Evolutionary conservation across 805 yeast species (phyloP).

Genomic region (Monosporozyma siamensis): DNA sequence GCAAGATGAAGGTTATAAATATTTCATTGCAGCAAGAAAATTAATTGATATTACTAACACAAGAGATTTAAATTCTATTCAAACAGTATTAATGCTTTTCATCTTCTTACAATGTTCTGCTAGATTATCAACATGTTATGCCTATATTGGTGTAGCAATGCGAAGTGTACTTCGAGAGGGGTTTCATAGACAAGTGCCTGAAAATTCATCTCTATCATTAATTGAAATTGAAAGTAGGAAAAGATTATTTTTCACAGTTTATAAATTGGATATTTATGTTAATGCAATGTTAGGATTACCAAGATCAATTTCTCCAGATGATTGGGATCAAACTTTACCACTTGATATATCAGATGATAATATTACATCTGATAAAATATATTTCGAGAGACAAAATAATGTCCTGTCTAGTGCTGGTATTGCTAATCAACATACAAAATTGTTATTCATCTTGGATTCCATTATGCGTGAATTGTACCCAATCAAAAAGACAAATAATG

Average conservation of each 20-base stretch:
- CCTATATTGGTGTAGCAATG: conserved; percentile 83
- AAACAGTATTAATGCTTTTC: conserved; percentile 78
- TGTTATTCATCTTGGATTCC: conserved; percentile 60
- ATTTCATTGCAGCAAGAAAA: conserved; percentile 78
- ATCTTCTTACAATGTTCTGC: conserved; percentile 81
- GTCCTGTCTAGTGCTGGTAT: conserved; percentile 37
- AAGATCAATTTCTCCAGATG: conserved; percentile 62
- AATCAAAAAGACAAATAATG: conserved; percentile 23
- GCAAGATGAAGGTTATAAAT: conserved; percentile 64
- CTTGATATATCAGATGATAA: conserved; percentile 78
- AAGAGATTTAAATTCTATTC: conserved; percentile 72
- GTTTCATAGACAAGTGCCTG: conserved; percentile 62
- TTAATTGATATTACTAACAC: conserved; percentile 82
- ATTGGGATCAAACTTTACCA: conserved; percentile 70
- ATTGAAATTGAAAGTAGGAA: conserved; percentile 80
- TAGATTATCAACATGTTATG: conserved; percentile 77
- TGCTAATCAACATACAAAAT: conserved; percentile 75
- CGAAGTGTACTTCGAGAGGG: conserved; percentile 83
- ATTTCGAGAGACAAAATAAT: conserved; percentile 19
- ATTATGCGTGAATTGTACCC: conserved; percentile 72
- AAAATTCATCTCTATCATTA: conserved; percentile 37
- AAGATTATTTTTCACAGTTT: conserved; percentile 78
- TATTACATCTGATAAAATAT: conserved; percentile 50
- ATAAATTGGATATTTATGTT: conserved; percentile 84
- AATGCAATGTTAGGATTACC: conserved; percentile 87